Percentiles rank a stretch among this genome's conserved stretches.
Conservation (phyloP, 352 stramenopile species). For the Phytophthora colocasiae region DNA sequence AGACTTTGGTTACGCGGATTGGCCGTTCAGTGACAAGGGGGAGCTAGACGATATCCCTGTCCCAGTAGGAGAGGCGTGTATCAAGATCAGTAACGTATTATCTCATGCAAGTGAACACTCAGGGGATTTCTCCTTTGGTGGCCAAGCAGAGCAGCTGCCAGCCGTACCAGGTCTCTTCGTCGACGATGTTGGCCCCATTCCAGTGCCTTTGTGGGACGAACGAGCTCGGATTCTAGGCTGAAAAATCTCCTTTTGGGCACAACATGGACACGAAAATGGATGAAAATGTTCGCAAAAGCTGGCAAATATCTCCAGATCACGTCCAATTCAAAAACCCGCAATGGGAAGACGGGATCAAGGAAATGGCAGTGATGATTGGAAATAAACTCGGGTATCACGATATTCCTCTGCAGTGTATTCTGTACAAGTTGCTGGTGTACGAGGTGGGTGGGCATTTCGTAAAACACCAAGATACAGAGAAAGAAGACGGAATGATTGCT, state of each 20-base stretch:
- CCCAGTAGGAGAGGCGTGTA: background rate
- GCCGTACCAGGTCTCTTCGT: constrained; percentile 18
- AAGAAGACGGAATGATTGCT: constrained; percentile 27
- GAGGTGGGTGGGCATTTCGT: constrained; percentile 47
- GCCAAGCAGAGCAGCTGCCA: constrained; percentile 12
- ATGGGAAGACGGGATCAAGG: constrained; percentile 17
- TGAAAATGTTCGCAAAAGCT: constrained; percentile 34
- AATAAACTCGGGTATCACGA: constrained; percentile 18
- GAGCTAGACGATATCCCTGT: background rate
- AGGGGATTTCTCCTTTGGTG: constrained; percentile 21
- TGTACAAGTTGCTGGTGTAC: constrained; percentile 63
- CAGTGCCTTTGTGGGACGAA: constrained; percentile 16
- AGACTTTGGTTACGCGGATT: background rate
- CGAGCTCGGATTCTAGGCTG: constrained; percentile 13
- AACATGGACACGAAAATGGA: constrained; percentile 26
- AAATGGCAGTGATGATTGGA: constrained; percentile 5
- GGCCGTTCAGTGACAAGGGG: constrained; percentile 4
- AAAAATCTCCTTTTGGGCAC: constrained; percentile 40
- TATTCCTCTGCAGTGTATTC: constrained; percentile 15
- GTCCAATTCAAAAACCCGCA: constrained; percentile 21
- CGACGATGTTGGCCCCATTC: constrained; percentile 22
- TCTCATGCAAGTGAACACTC: background rate
- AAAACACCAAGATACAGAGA: constrained; percentile 61
- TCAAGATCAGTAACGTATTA: constrained; percentile 25
- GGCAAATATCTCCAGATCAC: constrained; percentile 14